Conservation (phyloP, 305 asterid species). For the Striga hermonthica region DNA sequence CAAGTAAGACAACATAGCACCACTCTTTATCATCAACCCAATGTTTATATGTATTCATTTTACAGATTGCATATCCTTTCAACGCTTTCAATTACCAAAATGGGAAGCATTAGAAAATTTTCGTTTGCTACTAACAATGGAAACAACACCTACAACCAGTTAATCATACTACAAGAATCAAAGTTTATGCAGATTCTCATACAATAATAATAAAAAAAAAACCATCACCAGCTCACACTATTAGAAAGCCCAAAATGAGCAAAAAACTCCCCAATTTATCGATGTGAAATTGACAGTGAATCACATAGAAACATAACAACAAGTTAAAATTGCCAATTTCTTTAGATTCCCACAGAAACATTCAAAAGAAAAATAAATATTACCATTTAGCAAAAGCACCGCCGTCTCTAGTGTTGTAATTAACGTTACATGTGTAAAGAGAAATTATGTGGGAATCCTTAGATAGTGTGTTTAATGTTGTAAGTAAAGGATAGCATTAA, state of each 20-base stretch:
- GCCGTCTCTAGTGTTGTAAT: too few species aligned
- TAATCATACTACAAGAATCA: not conserved
- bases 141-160: not conserved
- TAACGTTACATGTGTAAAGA: too few species aligned
- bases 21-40: constrained; percentile 5
- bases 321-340: too few species aligned
- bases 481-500: too few species aligned
- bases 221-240: not conserved
- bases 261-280: not conserved
- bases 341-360: too few species aligned
- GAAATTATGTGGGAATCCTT: too few species aligned
- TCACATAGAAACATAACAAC: too few species aligned
- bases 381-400: too few species aligned
- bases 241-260: not conserved
- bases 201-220: not conserved
- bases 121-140: not conserved
- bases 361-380: too few species aligned
- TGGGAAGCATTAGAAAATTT: not conserved
- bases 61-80: not conserved
- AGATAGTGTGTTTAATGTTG: too few species aligned
- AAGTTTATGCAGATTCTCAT: not conserved
- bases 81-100: not conserved
- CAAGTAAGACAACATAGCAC: constrained; percentile 1
- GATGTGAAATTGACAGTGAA: not conserved
- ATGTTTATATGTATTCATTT: not conserved